Evolutionary conservation across 2,329 filamentous ascomycete genomes (phyloP), one percentile per base, ranked within the genome.

Genomic region (Neofusicoccum umdonicola): DNA sequence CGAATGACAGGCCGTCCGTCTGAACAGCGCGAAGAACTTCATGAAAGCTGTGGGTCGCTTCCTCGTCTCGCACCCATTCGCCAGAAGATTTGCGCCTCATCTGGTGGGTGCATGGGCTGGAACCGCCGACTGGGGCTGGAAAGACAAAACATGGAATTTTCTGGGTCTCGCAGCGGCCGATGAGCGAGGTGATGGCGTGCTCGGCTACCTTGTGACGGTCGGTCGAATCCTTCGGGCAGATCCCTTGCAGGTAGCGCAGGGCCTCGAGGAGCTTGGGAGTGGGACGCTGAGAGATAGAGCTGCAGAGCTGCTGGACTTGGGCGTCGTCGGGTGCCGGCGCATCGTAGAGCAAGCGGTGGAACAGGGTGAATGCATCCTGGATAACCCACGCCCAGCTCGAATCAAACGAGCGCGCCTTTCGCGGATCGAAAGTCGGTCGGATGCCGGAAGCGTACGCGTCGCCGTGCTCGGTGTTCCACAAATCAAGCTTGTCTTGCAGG

Each of bases 321-420:
- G 51, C 34, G n/a, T 54, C 34, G 4, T 41, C 35, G 34, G 35
- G 34, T 27, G 15, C 35, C 13, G 51, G 37, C 22, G 56, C 65
- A 13, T 61, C 52, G 27, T 64, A 62, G 47, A 63, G 66, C n/a
- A 67, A 35, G 15, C 66, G 57, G 48, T 68, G 66, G 45, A 66
- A 66, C 27, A 67, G 62, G 39, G 65, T 63, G 44, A 69, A 66
- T 4, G 68, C 60, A 63, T 70, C 69, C 47, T 70, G 69, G 19
- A 68, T 12, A 7, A 60, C 67, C 69, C 69, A 70, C 44, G 69
- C 69, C 69, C 69, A 70, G 44, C 60, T 68, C 12, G 69, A 70
- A 39, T 66, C 67, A 44, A 67, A 70, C 13, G 62, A 56, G 31
- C 69, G 68, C 2, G 64, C 68, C 65, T 70, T 70, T 27, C 63